Evolutionary conservation across 306 rosid genomes (phyloP).

Genomic region (Rosa persica): DNA sequence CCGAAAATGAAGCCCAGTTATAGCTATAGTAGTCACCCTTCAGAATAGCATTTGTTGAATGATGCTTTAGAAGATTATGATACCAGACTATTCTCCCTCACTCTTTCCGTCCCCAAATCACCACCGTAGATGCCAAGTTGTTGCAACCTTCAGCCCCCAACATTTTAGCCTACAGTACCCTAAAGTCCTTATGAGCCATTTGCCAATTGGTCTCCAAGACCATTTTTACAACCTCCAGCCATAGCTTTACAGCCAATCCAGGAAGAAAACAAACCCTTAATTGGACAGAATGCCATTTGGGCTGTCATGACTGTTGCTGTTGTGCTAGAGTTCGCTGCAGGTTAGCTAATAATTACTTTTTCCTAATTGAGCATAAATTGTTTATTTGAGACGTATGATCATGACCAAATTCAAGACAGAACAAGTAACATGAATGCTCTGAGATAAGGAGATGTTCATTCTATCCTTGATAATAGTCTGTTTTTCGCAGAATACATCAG

Average conservation of each 20-base stretch:
- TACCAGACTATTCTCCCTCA: neutral
- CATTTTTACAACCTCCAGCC: neutral
- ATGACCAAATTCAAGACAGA: too few species aligned
- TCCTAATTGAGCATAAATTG: neutral
- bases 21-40: conserved; percentile 39
- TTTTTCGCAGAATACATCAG: conserved; percentile 68
- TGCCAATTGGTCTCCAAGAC: conserved; percentile 17
- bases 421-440: neutral
- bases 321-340: conserved; percentile 77
- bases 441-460: neutral
- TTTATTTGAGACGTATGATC: neutral
- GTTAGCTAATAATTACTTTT: conserved; percentile 19
- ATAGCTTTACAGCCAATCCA: neutral
- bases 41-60: conserved; percentile 58
- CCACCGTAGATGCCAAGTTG: conserved; percentile 28
- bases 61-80: conserved; percentile 66
- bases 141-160: neutral
- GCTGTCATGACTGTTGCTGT: conserved; percentile 96
- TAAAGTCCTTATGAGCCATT: conserved; percentile 14
- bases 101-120: neutral
- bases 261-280: too few species aligned
- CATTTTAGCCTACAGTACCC: conserved; percentile 11
- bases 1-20: conserved; percentile 24
- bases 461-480: neutral
- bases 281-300: conserved; percentile 75